These are phyloP conservation scores for Dryadomyces quercivorus DNA, from an alignment of 2,329 filamentous ascomycete genomes.

Conservation along the genomic window DNA sequence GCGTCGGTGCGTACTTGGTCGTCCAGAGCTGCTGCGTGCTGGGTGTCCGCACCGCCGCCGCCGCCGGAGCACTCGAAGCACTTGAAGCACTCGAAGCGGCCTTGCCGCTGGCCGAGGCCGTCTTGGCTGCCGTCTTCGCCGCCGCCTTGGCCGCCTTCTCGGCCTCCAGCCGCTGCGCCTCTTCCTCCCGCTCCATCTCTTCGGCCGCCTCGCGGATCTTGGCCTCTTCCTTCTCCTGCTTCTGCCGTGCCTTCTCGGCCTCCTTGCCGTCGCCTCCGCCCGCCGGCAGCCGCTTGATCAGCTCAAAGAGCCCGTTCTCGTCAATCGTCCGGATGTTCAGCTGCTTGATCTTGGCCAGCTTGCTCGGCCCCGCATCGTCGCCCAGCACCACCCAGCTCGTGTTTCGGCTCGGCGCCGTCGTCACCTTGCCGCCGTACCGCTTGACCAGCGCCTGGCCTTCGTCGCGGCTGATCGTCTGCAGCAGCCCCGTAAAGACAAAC, in stretches of 20 bases:
- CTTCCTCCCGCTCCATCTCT: constrained; percentile 78
- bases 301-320: constrained; percentile 78
- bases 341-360: constrained; percentile 73
- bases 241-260: constrained; percentile 73
- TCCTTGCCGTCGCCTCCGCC: constrained; percentile 82
- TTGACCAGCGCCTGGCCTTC: constrained; percentile 82
- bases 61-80: too few species aligned
- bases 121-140: constrained; percentile 23
- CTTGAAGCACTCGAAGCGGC: too few species aligned
- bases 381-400: constrained; percentile 91
- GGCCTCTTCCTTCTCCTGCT: constrained; percentile 72
- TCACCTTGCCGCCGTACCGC: constrained; percentile 86
- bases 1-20: constrained; percentile 83
- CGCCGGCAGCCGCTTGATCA: constrained; percentile 70
- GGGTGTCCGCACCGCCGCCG: constrained; percentile 26
- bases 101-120: background rate
- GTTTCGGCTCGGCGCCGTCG: constrained; percentile 73
- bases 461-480: constrained; percentile 69
- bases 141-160: constrained; percentile 41
- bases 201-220: constrained; percentile 69
- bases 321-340: constrained; percentile 82
- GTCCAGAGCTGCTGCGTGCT: constrained; percentile 62
- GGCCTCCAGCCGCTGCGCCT: constrained; percentile 37
- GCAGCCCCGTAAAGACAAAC: constrained; percentile 90
- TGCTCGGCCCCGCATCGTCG: constrained; percentile 83